phyloP scores from a whole-genome alignment of 768 basidiomycete genomes.

The Dioszegia crocea region DNA sequence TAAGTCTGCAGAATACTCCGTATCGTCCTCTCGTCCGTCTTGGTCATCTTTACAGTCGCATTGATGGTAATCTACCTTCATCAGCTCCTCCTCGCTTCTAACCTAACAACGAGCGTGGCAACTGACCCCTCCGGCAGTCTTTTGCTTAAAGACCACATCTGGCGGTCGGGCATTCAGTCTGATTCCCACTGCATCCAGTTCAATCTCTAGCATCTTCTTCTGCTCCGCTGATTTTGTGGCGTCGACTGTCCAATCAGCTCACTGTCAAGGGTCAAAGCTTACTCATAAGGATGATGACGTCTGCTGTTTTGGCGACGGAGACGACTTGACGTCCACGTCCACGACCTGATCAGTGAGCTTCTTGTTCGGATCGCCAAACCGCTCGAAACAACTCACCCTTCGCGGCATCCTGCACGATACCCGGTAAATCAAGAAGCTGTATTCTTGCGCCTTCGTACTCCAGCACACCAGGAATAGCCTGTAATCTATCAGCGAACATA shows the following conservation, averaged over 20 bases:
- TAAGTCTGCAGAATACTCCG: constrained; percentile 86
- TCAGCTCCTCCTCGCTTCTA: no score
- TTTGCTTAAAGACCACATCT: constrained; percentile 89
- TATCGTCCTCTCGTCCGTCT: constrained; percentile 91
- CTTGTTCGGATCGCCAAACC: not conserved
- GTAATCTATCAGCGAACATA: not conserved
- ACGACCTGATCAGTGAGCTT: constrained; percentile 54
- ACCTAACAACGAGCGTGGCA: not conserved
- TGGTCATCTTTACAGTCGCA: constrained; percentile 85
- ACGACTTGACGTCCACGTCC: constrained; percentile 96
- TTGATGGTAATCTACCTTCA: constrained; percentile 95
- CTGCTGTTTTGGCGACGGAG: constrained; percentile 82
- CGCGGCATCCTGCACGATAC: constrained; percentile 65
- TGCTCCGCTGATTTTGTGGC: constrained; percentile 67
- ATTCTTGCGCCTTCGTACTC: constrained; percentile 92
- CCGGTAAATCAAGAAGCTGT: constrained; percentile 89
- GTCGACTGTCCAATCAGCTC: constrained; percentile 33
- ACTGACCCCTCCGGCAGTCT: constrained; percentile 83
- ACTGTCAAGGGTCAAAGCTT: not conserved
- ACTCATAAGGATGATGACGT: constrained; percentile 67
- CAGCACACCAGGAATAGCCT: constrained; percentile 92
- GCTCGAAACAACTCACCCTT: constrained; percentile 27
- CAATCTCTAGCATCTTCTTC: constrained; percentile 76
- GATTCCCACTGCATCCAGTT: constrained; percentile 95
- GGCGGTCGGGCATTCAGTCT: constrained; percentile 84